Evolutionary conservation across 2,329 filamentous ascomycete species (phyloP).

Genomic region (Fusarium nelsonii): DNA sequence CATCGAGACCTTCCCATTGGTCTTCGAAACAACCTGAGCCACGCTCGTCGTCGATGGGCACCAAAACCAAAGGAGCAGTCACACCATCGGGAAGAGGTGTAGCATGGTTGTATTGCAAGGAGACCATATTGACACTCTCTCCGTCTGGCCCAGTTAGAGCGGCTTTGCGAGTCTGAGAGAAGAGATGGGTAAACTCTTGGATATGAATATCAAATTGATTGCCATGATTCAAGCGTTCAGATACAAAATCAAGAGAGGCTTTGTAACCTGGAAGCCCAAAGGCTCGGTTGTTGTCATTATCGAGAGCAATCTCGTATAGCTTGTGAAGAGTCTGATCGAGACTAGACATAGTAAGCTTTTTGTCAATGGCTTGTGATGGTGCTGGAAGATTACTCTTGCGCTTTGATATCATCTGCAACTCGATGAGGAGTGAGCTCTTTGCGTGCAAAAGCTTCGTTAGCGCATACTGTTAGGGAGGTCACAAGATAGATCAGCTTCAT

Average conservation of each 20-base stretch:
- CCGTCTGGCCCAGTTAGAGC: slow-evolving; percentile 16
- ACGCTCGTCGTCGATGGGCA: slow-evolving; percentile 51
- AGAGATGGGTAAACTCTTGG: slow-evolving; percentile 29
- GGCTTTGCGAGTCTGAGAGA: slow-evolving; percentile 20
- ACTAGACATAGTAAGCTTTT: not conserved
- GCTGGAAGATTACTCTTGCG: slow-evolving; percentile 3
- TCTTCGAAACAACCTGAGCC: slow-evolving; percentile 54
- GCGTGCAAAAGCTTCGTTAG: not conserved
- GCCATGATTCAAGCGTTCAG: not conserved
- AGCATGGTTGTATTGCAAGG: slow-evolving; percentile 57
- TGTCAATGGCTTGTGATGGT: accelerated
- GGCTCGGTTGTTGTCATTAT: slow-evolving; percentile 22
- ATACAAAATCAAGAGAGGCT: slow-evolving; percentile 28
- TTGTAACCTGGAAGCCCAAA: slow-evolving; percentile 36
- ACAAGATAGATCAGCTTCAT: slow-evolving; percentile 19
- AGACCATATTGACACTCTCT: slow-evolving; percentile 37
- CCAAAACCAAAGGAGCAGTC: slow-evolving; percentile 51
- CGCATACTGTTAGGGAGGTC: not conserved
- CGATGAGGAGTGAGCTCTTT: slow-evolving; percentile 22
- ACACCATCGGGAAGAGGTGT: slow-evolving; percentile 51
- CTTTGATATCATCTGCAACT: slow-evolving; percentile 22
- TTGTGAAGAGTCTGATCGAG: slow-evolving; percentile 4
- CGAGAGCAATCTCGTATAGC: slow-evolving; percentile 21
- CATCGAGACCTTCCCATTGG: slow-evolving; percentile 57
- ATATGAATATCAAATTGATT: slow-evolving; percentile 16